Evolutionary conservation across 495 filamentous ascomycete genomes (phyloP).

Genomic region (Filosporella fistucella): DNA sequence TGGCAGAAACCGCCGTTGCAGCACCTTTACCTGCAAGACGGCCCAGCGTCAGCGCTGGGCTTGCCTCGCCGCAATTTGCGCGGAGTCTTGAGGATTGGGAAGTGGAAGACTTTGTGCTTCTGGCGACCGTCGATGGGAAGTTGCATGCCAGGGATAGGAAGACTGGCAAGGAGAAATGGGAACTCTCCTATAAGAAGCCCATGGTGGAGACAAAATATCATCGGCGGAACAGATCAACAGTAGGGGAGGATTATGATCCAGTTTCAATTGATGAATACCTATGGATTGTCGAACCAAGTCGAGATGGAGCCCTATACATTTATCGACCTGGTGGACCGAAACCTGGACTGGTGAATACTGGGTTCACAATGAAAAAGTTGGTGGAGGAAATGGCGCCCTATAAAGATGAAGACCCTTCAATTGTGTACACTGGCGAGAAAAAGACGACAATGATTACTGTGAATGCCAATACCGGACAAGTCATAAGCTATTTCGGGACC

Average conservation of each 20-base stretch:
- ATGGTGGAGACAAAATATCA: conserved; percentile 89
- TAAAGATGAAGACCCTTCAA: conserved; percentile 59
- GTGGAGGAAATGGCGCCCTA: conserved; percentile 73
- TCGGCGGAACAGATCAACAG: conserved; percentile 58
- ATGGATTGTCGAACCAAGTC: conserved; percentile 95
- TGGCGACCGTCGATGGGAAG: conserved; percentile 98
- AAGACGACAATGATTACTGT: conserved; percentile 83
- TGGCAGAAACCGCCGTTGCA: conserved; percentile 68
- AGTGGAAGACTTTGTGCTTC: conserved; percentile 98
- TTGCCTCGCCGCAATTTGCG: conserved; percentile 80
- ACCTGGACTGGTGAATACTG: conserved; percentile 72
- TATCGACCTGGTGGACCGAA: conserved; percentile 68
- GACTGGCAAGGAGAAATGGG: conserved; percentile 79
- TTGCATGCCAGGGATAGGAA: conserved; percentile 90
- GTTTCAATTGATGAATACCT: conserved; percentile 69
- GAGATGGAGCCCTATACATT: conserved; percentile 84
- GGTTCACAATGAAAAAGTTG: conserved; percentile 77
- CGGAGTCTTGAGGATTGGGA: conserved; percentile 97
- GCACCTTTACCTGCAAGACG: conserved; percentile 70
- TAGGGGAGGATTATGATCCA: conserved; percentile 40
- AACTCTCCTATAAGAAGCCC: conserved; percentile 73
- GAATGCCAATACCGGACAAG: conserved; percentile 75
- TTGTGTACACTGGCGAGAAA: conserved; percentile 89
- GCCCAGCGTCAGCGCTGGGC: conserved; percentile 61
- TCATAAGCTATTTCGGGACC: conserved; percentile 51